Conservation (phyloP, 2,329 filamentous ascomycete genomes). For the Trichoderma pleuroti region DNA sequence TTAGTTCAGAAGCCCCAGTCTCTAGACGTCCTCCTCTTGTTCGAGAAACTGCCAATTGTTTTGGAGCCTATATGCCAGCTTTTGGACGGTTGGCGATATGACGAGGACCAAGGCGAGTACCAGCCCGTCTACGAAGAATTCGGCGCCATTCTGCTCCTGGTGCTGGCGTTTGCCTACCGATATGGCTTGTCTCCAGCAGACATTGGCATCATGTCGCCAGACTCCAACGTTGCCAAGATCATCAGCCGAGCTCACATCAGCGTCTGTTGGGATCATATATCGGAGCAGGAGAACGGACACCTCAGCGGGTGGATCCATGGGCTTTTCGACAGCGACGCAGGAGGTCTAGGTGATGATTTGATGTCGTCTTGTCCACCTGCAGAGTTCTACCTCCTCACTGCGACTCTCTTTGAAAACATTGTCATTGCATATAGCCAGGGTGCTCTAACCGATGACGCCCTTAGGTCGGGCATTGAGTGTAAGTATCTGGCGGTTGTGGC, state of each 20-base stretch:
- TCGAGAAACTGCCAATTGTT: slow-evolving; percentile 66
- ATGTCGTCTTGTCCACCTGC: slow-evolving; percentile 80
- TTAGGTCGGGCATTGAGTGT: slow-evolving; percentile 76
- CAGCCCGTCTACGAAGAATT: slow-evolving; percentile 87
- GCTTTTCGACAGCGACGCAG: slow-evolving; percentile 70
- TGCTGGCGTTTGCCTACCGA: slow-evolving; percentile 71
- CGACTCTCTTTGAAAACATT: slow-evolving; percentile 73
- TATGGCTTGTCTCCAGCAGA: slow-evolving; percentile 65
- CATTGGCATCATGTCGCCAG: slow-evolving; percentile 55
- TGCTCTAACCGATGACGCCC: slow-evolving; percentile 62
- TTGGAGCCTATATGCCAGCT: slow-evolving; percentile 71
- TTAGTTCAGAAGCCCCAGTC: slow-evolving; percentile 69
- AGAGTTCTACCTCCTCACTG: slow-evolving; percentile 75
- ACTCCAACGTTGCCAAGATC: slow-evolving; percentile 68
- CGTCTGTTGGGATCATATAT: slow-evolving; percentile 57
- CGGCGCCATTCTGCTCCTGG: slow-evolving; percentile 68
- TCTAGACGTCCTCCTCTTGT: slow-evolving; percentile 72
- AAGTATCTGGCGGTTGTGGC: slow-evolving; percentile 31
- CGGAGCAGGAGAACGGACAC: slow-evolving; percentile 61
- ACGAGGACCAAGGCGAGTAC: slow-evolving; percentile 79
- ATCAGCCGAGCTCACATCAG: slow-evolving; percentile 57
- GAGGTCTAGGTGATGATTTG: slow-evolving; percentile 72
- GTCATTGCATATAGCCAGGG: slow-evolving; percentile 66
- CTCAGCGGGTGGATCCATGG: slow-evolving; percentile 73
- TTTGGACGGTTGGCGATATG: slow-evolving; percentile 75